These are phyloP conservation scores for Stenogyne calaminthoides DNA, from an alignment of 305 asterid genomes.

Conservation along the genomic window DNA sequence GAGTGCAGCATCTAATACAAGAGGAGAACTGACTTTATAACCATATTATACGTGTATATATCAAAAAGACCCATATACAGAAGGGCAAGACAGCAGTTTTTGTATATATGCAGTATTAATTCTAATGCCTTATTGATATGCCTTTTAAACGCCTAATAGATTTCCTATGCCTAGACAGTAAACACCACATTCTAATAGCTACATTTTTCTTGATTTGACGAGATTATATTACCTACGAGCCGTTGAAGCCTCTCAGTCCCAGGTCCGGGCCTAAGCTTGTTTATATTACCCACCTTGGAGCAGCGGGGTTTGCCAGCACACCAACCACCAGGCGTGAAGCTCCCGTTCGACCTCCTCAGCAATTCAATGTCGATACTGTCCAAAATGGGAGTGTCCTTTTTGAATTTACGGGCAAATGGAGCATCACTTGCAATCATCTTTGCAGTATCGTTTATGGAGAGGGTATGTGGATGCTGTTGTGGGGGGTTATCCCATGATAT, in stretches of 20 bases:
- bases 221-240: conserved; percentile 55
- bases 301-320: conserved; percentile 73
- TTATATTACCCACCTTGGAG: conserved; percentile 58
- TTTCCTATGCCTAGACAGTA: conserved; percentile 18
- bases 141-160: conserved; percentile 22
- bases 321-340: conserved; percentile 95
- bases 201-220: conserved; percentile 56
- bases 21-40: conserved; percentile 17
- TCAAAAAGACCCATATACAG: conserved; percentile 23
- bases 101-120: conserved; percentile 25
- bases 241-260: conserved; percentile 72
- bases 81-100: conserved; percentile 16
- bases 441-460: conserved; percentile 67
- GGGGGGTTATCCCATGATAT: conserved; percentile 95
- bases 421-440: conserved; percentile 69
- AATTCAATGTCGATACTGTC: conserved; percentile 67
- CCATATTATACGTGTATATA: conserved; percentile 18
- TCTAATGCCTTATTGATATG: conserved; percentile 29
- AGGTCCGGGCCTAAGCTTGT: conserved; percentile 63
- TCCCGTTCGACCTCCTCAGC: conserved; percentile 60
- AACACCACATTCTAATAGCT: conserved; percentile 34
- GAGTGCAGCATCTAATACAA: conserved; percentile 3
- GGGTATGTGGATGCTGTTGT: conserved; percentile 76
- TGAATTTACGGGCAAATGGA: conserved; percentile 92
- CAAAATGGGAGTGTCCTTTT: conserved; percentile 47